phyloP scores from a whole-genome alignment of 768 basidiomycete genomes.

The Pleurotus cornucopiae region DNA sequence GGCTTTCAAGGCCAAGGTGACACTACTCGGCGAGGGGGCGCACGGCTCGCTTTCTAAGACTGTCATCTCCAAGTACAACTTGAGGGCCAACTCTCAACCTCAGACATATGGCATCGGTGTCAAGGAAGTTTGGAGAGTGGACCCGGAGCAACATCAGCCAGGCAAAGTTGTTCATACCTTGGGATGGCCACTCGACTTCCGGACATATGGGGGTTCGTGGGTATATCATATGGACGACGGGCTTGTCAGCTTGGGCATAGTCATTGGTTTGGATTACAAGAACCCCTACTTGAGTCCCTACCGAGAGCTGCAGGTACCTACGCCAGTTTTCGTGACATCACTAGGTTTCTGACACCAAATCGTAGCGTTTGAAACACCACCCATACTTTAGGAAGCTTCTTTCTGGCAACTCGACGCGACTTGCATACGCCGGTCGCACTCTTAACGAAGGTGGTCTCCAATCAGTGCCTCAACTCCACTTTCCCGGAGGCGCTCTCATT shows the following conservation, averaged over 20 bases:
- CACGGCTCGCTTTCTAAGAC: conserved; percentile 89
- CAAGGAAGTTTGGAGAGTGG: conserved; percentile 96
- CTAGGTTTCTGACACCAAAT: not conserved
- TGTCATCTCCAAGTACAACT: conserved; percentile 66
- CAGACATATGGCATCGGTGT: conserved; percentile 96
- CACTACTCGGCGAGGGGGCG: conserved; percentile 91
- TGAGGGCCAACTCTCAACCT: conserved; percentile 67
- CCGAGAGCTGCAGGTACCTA: conserved; percentile 81
- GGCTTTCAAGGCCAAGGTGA: conserved; percentile 90
- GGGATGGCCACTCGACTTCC: conserved; percentile 84
- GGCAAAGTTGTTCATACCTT: conserved; percentile 90
- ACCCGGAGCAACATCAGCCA: conserved; percentile 53
- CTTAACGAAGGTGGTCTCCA: conserved; percentile 95
- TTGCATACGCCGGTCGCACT: conserved; percentile 88
- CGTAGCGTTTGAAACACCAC: conserved; percentile 86
- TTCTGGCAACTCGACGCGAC: conserved; percentile 50
- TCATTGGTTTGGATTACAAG: conserved; percentile 90
- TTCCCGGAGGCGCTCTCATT: conserved; percentile 92
- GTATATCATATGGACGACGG: conserved; percentile 94
- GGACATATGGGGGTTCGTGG: conserved; percentile 92
- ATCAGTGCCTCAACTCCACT: conserved; percentile 78
- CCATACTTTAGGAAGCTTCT: conserved; percentile 85
- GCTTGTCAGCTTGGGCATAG: conserved; percentile 85
- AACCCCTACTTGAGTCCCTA: conserved; percentile 94
- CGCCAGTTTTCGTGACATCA: not conserved